Conservation (phyloP, 495 filamentous ascomycete species). For the Penicillium alfredii region DNA sequence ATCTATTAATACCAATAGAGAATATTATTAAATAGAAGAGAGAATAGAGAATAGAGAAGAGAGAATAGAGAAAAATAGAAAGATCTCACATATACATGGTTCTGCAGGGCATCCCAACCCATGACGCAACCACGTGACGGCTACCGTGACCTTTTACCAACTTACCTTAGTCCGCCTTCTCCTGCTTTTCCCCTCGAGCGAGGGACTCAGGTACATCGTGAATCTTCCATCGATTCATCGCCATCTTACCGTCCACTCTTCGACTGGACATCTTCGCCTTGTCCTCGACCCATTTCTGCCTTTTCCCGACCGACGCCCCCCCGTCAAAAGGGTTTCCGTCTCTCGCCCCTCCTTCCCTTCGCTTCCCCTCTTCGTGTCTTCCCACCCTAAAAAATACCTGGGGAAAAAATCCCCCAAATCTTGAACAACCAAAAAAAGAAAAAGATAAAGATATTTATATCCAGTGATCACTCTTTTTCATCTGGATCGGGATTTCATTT, state of each 20-base stretch:
- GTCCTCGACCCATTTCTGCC: constrained; percentile 3
- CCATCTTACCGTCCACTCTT: constrained; percentile 8
- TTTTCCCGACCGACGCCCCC: constrained; percentile 9
- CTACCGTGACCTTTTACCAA: constrained; percentile 19
- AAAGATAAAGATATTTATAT: too few relatives aligned
- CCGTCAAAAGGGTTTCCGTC: constrained; percentile 23
- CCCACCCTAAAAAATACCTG: constrained; percentile 12
- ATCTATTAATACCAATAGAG: not conserved
- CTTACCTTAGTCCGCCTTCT: constrained; percentile 16
- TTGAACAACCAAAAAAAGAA: constrained; percentile 19
- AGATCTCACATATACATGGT: too few relatives aligned
- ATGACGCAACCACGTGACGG: constrained; percentile 44
- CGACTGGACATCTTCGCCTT: constrained; percentile 3
- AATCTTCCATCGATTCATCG: constrained; percentile 14
- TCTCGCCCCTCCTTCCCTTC: constrained; percentile 25
- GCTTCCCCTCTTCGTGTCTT: constrained; percentile 30
- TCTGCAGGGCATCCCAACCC: constrained; percentile 26
- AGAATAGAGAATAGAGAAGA: not conserved
- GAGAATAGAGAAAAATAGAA: constrained; percentile 2
- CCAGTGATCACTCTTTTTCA: constrained; percentile 19
- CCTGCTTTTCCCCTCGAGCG: constrained; percentile 26
- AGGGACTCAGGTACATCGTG: constrained; percentile 18
- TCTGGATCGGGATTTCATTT: too few relatives aligned
- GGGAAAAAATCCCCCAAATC: constrained; percentile 4
- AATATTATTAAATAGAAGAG: not conserved